These are phyloP conservation scores for Apiospora rasikravindrae DNA, from an alignment of 2,329 filamentous ascomycete species.

Conservation along the genomic window DNA sequence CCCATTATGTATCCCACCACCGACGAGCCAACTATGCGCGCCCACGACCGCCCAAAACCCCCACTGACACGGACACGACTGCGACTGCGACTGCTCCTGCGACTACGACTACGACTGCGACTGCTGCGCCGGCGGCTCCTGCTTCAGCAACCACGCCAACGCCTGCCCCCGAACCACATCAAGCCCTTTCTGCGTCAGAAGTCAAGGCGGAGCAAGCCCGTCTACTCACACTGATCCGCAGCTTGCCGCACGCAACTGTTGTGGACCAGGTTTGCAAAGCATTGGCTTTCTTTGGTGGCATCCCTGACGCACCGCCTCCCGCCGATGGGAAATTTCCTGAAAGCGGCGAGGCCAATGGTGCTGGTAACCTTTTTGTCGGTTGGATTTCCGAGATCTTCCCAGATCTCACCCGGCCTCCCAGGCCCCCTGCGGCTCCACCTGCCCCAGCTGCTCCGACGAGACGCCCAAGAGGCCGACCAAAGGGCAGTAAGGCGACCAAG, in stretches of 20 bases:
- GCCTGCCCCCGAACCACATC: conserved; percentile 20
- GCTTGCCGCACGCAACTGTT: conserved; percentile 59
- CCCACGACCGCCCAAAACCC: conserved; percentile 28
- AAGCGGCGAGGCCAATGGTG: conserved; percentile 61
- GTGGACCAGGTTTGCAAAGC: conserved; percentile 69
- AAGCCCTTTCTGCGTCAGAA: conserved; percentile 49
- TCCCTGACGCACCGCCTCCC: conserved; percentile 59
- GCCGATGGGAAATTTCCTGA: conserved; percentile 57
- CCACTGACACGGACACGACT: not conserved
- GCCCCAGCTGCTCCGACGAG: conserved; percentile 38
- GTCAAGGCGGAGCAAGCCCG: conserved; percentile 65
- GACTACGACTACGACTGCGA: not conserved
- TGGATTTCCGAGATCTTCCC: conserved; percentile 71
- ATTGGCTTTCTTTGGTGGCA: conserved; percentile 67
- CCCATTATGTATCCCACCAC: conserved; percentile 57
- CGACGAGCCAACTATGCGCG: conserved; percentile 44
- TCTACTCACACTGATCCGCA: conserved; percentile 61
- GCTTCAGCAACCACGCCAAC: conserved; percentile 16
- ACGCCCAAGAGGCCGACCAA: conserved; percentile 58
- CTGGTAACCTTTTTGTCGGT: conserved; percentile 62
- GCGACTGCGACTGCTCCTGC: conserved; percentile 16
- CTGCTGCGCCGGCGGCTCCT: conserved; percentile 21
- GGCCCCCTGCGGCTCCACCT: conserved; percentile 28
- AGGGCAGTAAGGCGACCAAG: conserved; percentile 59
- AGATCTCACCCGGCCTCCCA: conserved; percentile 40